Base-by-base conservation (phyloP, 768 basidiomycete genomes). In the Candolleomyces eurysporus region DNA sequence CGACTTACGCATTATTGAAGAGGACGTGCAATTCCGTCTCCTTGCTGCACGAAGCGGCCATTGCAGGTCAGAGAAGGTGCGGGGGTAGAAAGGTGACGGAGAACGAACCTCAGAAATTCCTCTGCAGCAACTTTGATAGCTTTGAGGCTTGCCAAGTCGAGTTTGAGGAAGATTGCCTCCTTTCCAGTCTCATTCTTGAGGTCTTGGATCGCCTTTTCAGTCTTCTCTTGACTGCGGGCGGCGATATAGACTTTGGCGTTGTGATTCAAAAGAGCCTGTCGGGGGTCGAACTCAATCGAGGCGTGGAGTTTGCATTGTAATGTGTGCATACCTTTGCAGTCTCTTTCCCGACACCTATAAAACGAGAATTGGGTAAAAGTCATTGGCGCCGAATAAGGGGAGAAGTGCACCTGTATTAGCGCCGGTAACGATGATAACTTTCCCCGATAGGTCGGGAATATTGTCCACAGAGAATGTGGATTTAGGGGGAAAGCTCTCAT, bases 211-310 rank as follows among this genome's bases (percentile, higher is more conserved):
- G 86, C 85, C 3, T 65, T 67, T 4, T 78, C 72, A 0, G 79
- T 75, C 62, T 82, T 88, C 36, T 71, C 69, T 53, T 69, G 62
- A 58, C 67, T 78, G 21, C 86, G 78, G 8, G 76, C 73, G 0
- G 82, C 85, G 45, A 90, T 52, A 67, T 91, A 90, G 0, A 91
- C 88, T 57, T 81, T 88, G 10, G 88, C 88, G 66, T 87, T 84
- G 64, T 84, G 84, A 9, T 65, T 45, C 19, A 90, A 73, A 11
- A 89, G 78, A 1, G 73, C 79, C 82, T 86, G 22, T 22, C 36
- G 40, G n/a, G n/a, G 7, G n/a, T 31, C 31, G 36, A 17, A n/a
- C 26, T 31, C 5, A 32, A 39, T 5, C 13, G 5, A 26, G 17
- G 48, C 40, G 39, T 7, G 36, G 17, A 36, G 17, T 31, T 42